Conservation (phyloP, 73 alveolate species). For the Uronychia setigera region DNA sequence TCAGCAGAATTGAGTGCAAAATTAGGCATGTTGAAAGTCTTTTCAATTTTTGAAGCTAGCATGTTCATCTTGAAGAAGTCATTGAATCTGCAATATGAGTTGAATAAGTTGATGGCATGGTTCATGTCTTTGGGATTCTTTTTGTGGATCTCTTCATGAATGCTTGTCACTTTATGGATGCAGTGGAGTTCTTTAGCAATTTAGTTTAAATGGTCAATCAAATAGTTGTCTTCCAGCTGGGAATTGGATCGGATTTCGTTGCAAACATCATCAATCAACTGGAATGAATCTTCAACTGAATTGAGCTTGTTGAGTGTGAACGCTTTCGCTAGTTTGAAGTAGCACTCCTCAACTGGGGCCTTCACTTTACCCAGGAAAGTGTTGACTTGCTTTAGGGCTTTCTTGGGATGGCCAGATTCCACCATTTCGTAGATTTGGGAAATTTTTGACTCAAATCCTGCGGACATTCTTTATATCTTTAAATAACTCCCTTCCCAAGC, state of each 20-base stretch:
- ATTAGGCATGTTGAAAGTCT: conserved; percentile 1
- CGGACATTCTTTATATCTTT: conserved; percentile 6
- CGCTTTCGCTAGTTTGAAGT: conserved; percentile 12
- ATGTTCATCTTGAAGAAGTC: conserved; percentile 36
- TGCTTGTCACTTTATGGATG: neutral
- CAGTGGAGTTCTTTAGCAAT: neutral
- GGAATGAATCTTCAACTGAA: neutral
- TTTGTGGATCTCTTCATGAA: conserved; percentile 10
- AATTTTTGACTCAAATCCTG: conserved; percentile 33
- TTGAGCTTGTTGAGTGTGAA: conserved; percentile 27
- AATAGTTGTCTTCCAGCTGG: neutral
- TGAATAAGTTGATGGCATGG: conserved; percentile 13
- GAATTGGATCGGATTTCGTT: neutral
- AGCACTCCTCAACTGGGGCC: conserved; percentile 16
- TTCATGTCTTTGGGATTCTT: conserved; percentile 34
- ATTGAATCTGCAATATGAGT: conserved; percentile 7
- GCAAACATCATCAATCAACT: neutral
- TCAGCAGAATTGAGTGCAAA: conserved; percentile 15
- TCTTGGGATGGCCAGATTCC: conserved; percentile 33
- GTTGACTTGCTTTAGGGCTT: conserved; percentile 23
- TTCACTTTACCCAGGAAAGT: conserved; percentile 19
- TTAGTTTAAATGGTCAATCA: neutral
- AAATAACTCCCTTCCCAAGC: neutral
- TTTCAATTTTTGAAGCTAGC: conserved; percentile 25
- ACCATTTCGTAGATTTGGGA: conserved; percentile 33